Evolutionary conservation across 1,139 yeast genomes (phyloP).

Genomic region (Protomyces inundatus): DNA sequence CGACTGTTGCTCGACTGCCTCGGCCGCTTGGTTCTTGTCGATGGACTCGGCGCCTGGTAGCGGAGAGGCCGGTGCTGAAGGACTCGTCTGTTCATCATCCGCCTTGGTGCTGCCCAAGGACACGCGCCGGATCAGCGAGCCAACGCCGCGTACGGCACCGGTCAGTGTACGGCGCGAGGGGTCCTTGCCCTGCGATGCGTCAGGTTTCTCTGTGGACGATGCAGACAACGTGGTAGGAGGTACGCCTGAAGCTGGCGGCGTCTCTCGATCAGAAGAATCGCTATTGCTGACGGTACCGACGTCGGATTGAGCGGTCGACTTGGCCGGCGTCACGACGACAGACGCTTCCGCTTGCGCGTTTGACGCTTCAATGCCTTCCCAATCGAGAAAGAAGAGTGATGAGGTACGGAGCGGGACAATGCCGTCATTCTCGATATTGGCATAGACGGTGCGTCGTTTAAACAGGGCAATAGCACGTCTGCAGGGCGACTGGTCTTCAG

Average conservation of each 20-base stretch:
- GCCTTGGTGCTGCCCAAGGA: background rate
- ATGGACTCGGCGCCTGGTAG: background rate
- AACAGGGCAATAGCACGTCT: slow-evolving; percentile 61
- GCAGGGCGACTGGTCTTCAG: slow-evolving; percentile 65
- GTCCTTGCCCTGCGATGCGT: background rate
- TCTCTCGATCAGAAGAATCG: background rate
- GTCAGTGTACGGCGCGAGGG: background rate
- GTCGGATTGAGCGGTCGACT: background rate
- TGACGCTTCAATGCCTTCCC: slow-evolving; percentile 54
- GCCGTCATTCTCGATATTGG: slow-evolving; percentile 80
- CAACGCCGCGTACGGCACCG: background rate
- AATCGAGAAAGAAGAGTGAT: slow-evolving; percentile 70
- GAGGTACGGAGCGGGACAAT: slow-evolving; percentile 90
- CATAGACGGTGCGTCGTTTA: slow-evolving; percentile 65
- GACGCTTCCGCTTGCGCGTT: background rate
- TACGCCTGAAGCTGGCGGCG: background rate
- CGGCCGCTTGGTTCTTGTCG: background rate
- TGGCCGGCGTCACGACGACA: background rate
- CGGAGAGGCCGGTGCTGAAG: background rate
- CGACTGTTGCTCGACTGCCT: background rate
- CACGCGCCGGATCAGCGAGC: background rate
- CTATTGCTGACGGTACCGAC: background rate
- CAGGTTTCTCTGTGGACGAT: background rate
- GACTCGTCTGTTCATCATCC: background rate
- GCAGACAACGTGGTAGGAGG: background rate